Evolutionary conservation across 345 rosid species (phyloP).

Genomic region (Luvunga scandens): DNA sequence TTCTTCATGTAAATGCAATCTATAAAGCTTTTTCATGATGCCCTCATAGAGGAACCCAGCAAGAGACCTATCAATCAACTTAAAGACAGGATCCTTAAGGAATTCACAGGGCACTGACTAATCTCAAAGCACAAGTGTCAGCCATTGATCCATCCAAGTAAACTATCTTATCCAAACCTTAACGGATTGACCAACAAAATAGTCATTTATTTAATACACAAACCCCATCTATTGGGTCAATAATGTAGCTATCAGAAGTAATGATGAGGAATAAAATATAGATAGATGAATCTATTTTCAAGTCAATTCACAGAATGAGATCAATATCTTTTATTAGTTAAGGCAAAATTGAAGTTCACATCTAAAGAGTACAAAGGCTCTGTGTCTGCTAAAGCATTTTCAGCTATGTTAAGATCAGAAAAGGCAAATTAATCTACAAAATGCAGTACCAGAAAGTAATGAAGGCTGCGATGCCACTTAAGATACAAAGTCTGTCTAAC

Average conservation of each 20-base stretch:
- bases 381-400: slow-evolving; percentile 21
- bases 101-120: not conserved
- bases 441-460: slow-evolving; percentile 58
- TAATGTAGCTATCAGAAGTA: not conserved
- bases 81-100: not conserved
- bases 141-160: not conserved
- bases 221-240: not conserved
- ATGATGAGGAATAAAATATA: not conserved
- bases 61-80: not conserved
- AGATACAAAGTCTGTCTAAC: slow-evolving; percentile 59
- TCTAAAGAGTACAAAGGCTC: not conserved
- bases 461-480: slow-evolving; percentile 64
- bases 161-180: not conserved
- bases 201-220: not conserved
- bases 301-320: too few relatives aligned
- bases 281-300: not conserved
- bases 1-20: not conserved
- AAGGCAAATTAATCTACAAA: slow-evolving; percentile 31
- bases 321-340: slow-evolving; percentile 16
- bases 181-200: not conserved
- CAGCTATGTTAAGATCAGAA: not conserved
- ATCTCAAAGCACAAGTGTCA: not conserved
- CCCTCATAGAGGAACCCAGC: not conserved
- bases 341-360: slow-evolving; percentile 37
- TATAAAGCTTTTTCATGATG: not conserved